Base-by-base conservation (phyloP, 495 filamentous ascomycete species). In the Xylaria acuta region DNA sequence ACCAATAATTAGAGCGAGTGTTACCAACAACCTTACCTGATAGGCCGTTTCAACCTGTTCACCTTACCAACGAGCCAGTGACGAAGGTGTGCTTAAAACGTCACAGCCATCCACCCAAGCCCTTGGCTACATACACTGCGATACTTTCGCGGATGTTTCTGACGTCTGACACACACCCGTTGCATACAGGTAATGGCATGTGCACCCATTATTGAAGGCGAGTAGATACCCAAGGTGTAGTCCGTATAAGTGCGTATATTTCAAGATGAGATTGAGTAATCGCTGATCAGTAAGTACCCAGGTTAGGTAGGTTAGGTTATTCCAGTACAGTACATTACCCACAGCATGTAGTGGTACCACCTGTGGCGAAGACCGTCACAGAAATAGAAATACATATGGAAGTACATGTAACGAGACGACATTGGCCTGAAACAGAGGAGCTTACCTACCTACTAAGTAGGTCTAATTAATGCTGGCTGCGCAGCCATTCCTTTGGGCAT, bases 91-190 rank as follows among this genome's bases (percentile, higher is more conserved):
- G 25, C 27, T 7, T 49, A 34, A 34, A 38, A 65, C 43, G 63
- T 65, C 63, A 65, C 64, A 53, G 45, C 64, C 43, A 67, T 53
- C 20, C 43, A 53, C 8, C 64, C 64, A 67, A 51, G 64, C 43
- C 43, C 64, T 67, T 67, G 64, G 43, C 63, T 49, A 20, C 56
- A 34, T 34, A 30, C 8, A 59, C 56, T n/a, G 30, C 25, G 25
- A 8, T 30, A 30, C 25, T 56, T n/a, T n/a, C n/a, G n/a, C 11
- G 49, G 49, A 14, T 27, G n/a, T n/a, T 1, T 54, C 49, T 11
- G 49, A 54, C n/a, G 25, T 54, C 49, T 54, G 49, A 27, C 25
- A 14, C 11, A 0, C 8, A 3, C 49, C 47, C 8, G 49, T 8
- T 16, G 49, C 49, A 27, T 22, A 27, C 43, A 20, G 2, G 16